Evolutionary conservation across 805 yeast genomes (phyloP).

Genomic region (Cyberlindnera galapagoensis): DNA sequence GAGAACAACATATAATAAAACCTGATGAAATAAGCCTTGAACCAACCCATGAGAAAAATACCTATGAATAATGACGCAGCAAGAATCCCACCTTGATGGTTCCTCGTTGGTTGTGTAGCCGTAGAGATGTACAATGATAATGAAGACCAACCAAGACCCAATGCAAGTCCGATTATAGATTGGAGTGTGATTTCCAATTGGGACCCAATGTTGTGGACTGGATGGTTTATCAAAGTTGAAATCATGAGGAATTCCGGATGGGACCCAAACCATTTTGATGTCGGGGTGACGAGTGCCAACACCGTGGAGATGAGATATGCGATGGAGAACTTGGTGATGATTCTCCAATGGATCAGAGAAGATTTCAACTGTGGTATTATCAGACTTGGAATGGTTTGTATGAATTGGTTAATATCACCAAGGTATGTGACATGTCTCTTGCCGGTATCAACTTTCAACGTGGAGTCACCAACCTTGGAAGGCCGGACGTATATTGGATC

Average conservation of each 20-base stretch:
- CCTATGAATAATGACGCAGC: conserved; percentile 36
- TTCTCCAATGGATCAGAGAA: conserved; percentile 17
- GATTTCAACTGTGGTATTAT: no score
- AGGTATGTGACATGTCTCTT: no score
- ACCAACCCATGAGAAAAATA: conserved; percentile 32
- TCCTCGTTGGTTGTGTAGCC: conserved; percentile 32
- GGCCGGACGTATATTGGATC: conserved; percentile 37
- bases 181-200: conserved; percentile 39
- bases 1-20: conserved; percentile 31
- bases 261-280: conserved; percentile 38
- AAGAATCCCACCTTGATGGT: conserved; percentile 40
- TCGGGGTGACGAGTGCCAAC: conserved; percentile 31
- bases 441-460: background rate
- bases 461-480: conserved; percentile 5
- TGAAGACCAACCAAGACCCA: conserved; percentile 40
- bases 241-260: conserved; percentile 35
- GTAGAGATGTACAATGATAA: conserved; percentile 36
- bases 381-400: no score
- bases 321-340: conserved; percentile 18
- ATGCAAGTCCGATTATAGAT: conserved; percentile 32
- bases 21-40: conserved; percentile 34
- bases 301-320: conserved; percentile 35
- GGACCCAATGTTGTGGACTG: conserved; percentile 39
- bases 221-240: conserved; percentile 39
- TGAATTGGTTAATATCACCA: no score